Base-by-base conservation (phyloP, 345 rosid species). In the Nasturtium officinale region DNA sequence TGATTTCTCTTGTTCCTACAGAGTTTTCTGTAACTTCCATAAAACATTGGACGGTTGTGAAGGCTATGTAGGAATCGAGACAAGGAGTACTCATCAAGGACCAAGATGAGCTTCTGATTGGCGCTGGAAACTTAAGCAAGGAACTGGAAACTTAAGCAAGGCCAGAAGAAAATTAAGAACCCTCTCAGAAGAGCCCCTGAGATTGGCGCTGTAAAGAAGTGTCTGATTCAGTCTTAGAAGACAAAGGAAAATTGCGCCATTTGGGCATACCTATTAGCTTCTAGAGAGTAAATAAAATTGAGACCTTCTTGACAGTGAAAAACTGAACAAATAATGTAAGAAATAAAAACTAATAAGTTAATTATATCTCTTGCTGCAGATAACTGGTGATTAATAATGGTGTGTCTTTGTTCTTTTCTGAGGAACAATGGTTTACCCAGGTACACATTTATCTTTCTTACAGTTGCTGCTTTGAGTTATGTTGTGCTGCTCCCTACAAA, bases 281-380 rank as follows among this genome's bases (percentile, higher is more conserved):
- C 23, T 50, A 25, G 55, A 43, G 64, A 63, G 11, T 42, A 15
- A 13, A 54, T 48, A 28, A 51, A 18, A 40, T 9, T 29, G n/a
- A 72, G 43, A 13, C 28, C 55, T 32, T 33, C 55, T 33, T 65
- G 62, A 33, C 37, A 55, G 11, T 73, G 55, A 16, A 32, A 53
- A n/a, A 6, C 47, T 52, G 47, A 63, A 29, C 5, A 54, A 15
- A 72, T 54, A 55, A n/a, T 32, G 57, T n/a, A 64, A 63, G 77
- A 30, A 9, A 54, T 20, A 6, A 33, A 32, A 48, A 18, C 47
- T 63, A 15, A 43, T 6, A 52, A 3, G 6, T 29, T 38, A 26
- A 17, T 28, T 23, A 71, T 51, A 17, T 38, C 30, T 52, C 53
- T 38, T 40, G 28, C 54, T 62, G 62, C 62, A 62, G 63, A 53